These are phyloP conservation scores for Micromonas pusilla DNA, from an alignment of 139 green algal genomes.

Conservation along the genomic window DNA sequence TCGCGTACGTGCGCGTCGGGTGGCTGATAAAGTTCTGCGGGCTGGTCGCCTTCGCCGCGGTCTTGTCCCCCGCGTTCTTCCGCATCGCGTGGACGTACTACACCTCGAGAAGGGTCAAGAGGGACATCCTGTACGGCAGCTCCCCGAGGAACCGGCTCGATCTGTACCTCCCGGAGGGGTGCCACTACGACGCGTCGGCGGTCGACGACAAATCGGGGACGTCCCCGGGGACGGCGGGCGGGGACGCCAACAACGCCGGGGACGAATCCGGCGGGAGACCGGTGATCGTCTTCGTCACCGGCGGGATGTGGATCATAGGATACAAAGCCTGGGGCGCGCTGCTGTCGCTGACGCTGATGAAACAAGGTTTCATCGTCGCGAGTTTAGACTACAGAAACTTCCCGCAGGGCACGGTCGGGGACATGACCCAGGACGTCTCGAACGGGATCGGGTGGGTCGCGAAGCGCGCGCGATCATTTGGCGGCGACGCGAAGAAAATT, in stretches of 20 bases:
- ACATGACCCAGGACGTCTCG: conserved; percentile 89
- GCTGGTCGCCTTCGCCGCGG: background rate
- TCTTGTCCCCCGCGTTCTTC: conserved; percentile 12
- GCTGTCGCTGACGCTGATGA: conserved; percentile 63
- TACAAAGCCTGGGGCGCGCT: conserved; percentile 92
- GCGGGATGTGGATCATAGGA: conserved; percentile 86
- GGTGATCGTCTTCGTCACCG: conserved; percentile 27
- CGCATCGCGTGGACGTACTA: background rate
- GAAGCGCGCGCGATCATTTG: conserved; percentile 46
- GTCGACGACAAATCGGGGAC: background rate
- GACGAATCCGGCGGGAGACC: background rate
- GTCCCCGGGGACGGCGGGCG: too few relatives aligned
- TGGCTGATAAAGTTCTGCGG: conserved; percentile 7
- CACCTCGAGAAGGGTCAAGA: background rate
- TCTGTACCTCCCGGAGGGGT: background rate
- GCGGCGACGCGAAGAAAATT: conserved; percentile 61
- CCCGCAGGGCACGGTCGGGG: conserved; percentile 45
- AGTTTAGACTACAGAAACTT: conserved; percentile 94
- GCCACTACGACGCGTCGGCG: background rate
- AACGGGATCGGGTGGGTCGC: conserved; percentile 75
- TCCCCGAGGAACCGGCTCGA: conserved; percentile 9
- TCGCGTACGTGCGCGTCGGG: background rate
- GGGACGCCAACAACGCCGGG: background rate
- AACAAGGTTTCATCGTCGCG: conserved; percentile 69
- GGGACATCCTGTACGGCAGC: background rate